A percentile compares a stretch with the other conserved stretches of the same genome.
phyloP scores from a whole-genome alignment of 352 stramenopile genomes.

The Phytopythium aichiense region DNA sequence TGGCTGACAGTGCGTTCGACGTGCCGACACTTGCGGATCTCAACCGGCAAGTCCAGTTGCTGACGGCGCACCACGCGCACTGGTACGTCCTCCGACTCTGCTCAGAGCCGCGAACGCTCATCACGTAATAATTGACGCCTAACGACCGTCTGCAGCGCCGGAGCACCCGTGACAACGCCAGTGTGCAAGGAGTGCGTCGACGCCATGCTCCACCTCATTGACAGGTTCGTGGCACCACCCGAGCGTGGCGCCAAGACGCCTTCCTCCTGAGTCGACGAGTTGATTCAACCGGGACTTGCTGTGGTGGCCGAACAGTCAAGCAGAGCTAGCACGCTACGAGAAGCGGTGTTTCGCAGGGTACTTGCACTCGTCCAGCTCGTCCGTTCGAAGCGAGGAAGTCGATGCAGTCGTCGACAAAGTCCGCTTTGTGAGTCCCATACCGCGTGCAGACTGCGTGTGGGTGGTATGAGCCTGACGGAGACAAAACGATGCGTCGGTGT shows the following conservation, averaged over 20 bases:
- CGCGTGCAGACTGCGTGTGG: not conserved
- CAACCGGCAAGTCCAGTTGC: conserved; percentile 63
- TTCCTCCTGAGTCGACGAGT: not conserved
- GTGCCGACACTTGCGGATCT: conserved; percentile 67
- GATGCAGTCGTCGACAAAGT: conserved; percentile 74
- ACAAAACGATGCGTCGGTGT: not conserved
- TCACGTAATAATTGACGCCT: not conserved
- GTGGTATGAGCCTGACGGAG: conserved; percentile 1
- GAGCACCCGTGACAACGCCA: conserved; percentile 53
- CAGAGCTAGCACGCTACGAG: conserved; percentile 64
- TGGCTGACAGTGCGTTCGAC: conserved; percentile 59
- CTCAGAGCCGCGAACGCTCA: not conserved
- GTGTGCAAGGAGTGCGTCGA: conserved; percentile 77
- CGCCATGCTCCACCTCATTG: conserved; percentile 66
- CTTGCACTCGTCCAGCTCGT: conserved; percentile 48
- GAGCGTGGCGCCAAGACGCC: not conserved
- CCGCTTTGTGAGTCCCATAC: conserved; percentile 43
- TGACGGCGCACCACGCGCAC: conserved; percentile 68
- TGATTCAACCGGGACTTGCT: not conserved
- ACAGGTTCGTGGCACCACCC: conserved; percentile 28
- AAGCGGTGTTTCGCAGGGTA: conserved; percentile 62
- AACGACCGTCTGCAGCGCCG: conserved; percentile 23
- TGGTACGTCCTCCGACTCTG: conserved; percentile 35
- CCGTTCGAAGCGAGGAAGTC: conserved; percentile 47
- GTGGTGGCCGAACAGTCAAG: conserved; percentile 24